Conservation (phyloP, 306 rosid species). For the Parietaria judaica region DNA sequence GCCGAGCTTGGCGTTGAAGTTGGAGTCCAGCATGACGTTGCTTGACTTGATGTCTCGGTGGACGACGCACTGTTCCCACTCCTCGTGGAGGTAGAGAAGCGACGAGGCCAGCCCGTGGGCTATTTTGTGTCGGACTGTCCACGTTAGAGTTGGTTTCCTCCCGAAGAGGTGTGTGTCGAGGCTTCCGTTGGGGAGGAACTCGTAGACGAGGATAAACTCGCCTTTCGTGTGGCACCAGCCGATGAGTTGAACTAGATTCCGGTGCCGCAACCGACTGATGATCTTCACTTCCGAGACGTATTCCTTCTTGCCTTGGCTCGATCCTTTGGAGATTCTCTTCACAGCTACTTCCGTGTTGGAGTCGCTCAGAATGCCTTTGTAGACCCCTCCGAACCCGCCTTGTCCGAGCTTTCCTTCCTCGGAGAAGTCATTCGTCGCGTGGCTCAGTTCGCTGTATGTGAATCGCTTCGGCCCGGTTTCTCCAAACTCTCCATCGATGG, state of each 20-base stretch:
- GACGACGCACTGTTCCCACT: slow-evolving; percentile 82
- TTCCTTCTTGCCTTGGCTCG: slow-evolving; percentile 67
- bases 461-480: slow-evolving; percentile 12
- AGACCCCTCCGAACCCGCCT: slow-evolving; percentile 20
- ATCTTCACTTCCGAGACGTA: slow-evolving; percentile 60
- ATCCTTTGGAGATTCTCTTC: slow-evolving; percentile 63
- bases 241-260: slow-evolving; percentile 64
- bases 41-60: slow-evolving; percentile 80
- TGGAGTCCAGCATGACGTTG: slow-evolving; percentile 61
- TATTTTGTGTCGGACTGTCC: slow-evolving; percentile 50
- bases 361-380: slow-evolving; percentile 13
- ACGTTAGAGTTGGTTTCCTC: slow-evolving; percentile 28
- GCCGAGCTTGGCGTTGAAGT: slow-evolving; percentile 64
- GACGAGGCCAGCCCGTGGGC: slow-evolving; percentile 58
- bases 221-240: slow-evolving; percentile 76
- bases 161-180: slow-evolving; percentile 70
- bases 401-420: slow-evolving; percentile 15
- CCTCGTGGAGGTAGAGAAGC: slow-evolving; percentile 65
- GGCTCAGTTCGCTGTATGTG: slow-evolving; percentile 3
- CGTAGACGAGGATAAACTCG: slow-evolving; percentile 60
- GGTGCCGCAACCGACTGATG: slow-evolving; percentile 59
- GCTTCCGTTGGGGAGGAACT: slow-evolving; percentile 15
- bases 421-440: slow-evolving; percentile 6
- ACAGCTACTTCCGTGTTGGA: slow-evolving; percentile 46
- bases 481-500: slow-evolving; percentile 9